Percentiles rank a stretch among this genome's conserved stretches.
Evolutionary conservation across 371 early-diverging fungal species (phyloP).

Genomic region (Cokeromyces recurvatus): DNA sequence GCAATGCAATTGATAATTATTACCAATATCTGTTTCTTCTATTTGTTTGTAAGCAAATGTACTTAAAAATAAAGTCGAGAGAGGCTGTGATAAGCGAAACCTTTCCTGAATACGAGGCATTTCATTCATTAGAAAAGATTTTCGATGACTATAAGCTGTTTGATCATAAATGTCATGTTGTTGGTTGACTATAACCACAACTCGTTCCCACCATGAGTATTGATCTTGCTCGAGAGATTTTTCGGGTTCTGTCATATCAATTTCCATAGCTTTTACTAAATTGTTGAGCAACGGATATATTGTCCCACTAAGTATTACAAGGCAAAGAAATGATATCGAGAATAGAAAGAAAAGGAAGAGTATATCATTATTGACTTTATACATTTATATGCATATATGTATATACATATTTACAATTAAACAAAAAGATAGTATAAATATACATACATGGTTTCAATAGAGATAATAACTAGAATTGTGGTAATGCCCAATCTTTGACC

Average conservation of each 20-base stretch:
- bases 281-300: slow-evolving; percentile 9
- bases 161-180: slow-evolving; percentile 6
- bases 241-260: no score
- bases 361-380: no score
- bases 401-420: no score
- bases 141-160: slow-evolving; percentile 1
- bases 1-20: slow-evolving; percentile 4
- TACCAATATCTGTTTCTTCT: neutral
- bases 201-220: slow-evolving; percentile 16
- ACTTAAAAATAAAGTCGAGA: slow-evolving; percentile 13
- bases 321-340: no score
- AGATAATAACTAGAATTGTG: slow-evolving; percentile 8
- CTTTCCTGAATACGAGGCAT: slow-evolving; percentile 15
- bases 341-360: no score
- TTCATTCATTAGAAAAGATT: neutral
- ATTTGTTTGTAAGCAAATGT: slow-evolving; percentile 1
- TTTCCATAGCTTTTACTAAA: slow-evolving; percentile 4
- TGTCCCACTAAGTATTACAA: no score
- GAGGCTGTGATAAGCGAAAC: slow-evolving; percentile 5
- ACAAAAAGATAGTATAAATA: neutral
- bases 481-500: slow-evolving; percentile 19
- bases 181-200: slow-evolving; percentile 14
- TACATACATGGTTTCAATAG: slow-evolving; percentile 16
- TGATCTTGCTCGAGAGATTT: neutral
- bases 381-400: no score